Evolutionary conservation across 352 stramenopile genomes (phyloP).

Genomic region (Globisporangium spiculum): DNA sequence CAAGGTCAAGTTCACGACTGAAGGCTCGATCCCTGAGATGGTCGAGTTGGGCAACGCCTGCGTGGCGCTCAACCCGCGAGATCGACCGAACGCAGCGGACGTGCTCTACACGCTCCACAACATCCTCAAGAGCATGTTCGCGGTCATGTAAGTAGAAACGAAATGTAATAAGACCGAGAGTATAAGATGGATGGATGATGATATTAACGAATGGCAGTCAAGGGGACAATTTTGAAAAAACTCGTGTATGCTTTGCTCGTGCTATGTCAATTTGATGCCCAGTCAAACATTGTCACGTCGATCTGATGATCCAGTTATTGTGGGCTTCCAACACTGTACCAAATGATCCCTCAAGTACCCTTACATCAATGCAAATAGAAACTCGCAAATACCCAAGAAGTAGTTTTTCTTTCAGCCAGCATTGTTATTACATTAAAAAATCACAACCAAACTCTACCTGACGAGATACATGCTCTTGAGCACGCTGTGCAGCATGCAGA

Average conservation of each 20-base stretch:
- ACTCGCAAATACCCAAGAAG: background rate
- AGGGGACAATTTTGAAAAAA: background rate
- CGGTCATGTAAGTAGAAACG: background rate
- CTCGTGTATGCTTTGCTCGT: too few species aligned
- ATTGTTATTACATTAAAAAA: background rate
- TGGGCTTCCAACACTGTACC: too few species aligned
- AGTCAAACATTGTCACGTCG: too few species aligned
- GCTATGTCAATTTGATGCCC: too few species aligned
- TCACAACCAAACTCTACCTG: background rate
- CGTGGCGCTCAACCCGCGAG: background rate
- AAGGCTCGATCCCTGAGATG: background rate
- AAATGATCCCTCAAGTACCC: too few species aligned
- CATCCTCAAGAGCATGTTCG: constrained; percentile 1
- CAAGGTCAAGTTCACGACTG: background rate
- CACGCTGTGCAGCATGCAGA: constrained; percentile 1
- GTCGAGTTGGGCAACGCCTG: background rate
- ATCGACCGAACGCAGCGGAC: constrained; percentile 1
- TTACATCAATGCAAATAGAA: too few species aligned
- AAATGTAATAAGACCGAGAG: background rate
- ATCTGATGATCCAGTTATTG: too few species aligned
- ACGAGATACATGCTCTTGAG: background rate
- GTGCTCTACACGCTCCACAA: constrained; percentile 6
- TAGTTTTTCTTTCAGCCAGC: background rate
- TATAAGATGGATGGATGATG: background rate
- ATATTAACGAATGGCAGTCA: background rate